Conservation (phyloP, 73 alveolate genomes). For the Paramecium primaurelia region DNA sequence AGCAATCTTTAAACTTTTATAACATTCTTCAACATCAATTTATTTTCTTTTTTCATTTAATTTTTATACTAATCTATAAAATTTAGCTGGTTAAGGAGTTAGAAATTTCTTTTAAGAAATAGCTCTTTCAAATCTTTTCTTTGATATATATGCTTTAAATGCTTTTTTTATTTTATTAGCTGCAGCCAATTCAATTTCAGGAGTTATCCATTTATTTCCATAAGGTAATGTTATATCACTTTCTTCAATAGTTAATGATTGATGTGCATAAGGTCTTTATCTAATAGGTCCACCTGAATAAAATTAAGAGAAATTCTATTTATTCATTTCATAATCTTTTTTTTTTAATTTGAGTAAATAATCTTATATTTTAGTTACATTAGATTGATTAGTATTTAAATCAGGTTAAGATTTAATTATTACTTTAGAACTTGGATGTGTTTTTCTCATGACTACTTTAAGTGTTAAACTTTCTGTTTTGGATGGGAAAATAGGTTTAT, state of each 20-base stretch:
- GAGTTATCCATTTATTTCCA: neutral
- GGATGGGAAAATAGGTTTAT: neutral
- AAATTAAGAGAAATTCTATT: neutral
- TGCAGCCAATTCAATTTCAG: neutral
- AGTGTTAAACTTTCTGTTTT: neutral
- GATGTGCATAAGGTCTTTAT: constrained; percentile 19
- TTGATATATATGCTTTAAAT: neutral
- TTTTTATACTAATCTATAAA: neutral
- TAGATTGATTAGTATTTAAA: neutral
- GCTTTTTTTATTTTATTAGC: constrained; percentile 14
- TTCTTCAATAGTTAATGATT: neutral
- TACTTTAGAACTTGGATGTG: constrained; percentile 22
- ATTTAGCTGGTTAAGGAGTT: neutral
- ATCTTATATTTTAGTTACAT: neutral
- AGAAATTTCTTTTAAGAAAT: neutral
- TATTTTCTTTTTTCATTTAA: neutral
- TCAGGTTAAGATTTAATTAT: neutral
- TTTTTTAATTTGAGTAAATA: neutral
- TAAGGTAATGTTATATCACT: neutral
- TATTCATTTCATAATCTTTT: neutral
- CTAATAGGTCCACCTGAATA: constrained; percentile 33
- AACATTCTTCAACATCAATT: constrained; percentile 14
- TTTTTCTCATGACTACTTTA: neutral
- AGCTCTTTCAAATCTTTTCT: neutral
- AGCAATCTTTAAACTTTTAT: neutral